Conservation (phyloP, 768 basidiomycete genomes). For the Trametes cinnabarina region DNA sequence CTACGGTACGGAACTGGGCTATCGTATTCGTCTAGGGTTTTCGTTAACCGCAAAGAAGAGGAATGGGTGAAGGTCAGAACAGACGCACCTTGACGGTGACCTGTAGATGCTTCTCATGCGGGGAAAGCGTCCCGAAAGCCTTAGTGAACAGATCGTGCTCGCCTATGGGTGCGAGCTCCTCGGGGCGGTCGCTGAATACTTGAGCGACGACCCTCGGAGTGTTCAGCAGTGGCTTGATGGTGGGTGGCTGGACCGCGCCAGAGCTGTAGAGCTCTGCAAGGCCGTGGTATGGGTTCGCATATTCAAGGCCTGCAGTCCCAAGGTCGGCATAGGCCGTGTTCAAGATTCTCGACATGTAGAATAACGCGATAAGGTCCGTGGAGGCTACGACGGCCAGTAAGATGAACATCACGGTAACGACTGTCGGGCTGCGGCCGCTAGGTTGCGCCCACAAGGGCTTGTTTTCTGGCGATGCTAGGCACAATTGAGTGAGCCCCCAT, state of each 20-base stretch:
- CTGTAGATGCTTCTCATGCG: conserved; percentile 23
- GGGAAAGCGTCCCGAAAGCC: conserved; percentile 20
- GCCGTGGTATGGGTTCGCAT: conserved; percentile 26
- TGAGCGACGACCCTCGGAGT: conserved; percentile 23
- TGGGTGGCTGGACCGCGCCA: conserved; percentile 18
- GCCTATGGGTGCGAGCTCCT: conserved; percentile 22
- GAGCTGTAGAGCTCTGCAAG: conserved; percentile 26
- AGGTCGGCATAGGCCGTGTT: conserved; percentile 12
- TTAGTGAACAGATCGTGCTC: conserved; percentile 20
- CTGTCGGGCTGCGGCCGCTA: not conserved
- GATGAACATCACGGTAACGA: conserved; percentile 5
- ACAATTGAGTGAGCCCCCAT: too few species aligned
- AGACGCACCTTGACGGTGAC: conserved; percentile 19
- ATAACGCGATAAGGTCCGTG: conserved; percentile 7
- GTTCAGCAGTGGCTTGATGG: conserved; percentile 22
- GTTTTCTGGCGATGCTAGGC: not conserved
- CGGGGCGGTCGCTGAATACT: conserved; percentile 21
- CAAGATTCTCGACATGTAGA: conserved; percentile 16
- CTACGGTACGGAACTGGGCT: conserved; percentile 28
- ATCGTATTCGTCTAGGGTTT: conserved; percentile 25
- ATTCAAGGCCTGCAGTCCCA: conserved; percentile 16
- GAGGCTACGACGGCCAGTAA: conserved; percentile 9
- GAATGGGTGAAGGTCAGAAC: not conserved
- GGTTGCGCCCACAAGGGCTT: not conserved
- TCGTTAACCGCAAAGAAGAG: not conserved